Evolutionary conservation across 2,329 filamentous ascomycete genomes (phyloP).

Genomic region (Nothopassalora personata): DNA sequence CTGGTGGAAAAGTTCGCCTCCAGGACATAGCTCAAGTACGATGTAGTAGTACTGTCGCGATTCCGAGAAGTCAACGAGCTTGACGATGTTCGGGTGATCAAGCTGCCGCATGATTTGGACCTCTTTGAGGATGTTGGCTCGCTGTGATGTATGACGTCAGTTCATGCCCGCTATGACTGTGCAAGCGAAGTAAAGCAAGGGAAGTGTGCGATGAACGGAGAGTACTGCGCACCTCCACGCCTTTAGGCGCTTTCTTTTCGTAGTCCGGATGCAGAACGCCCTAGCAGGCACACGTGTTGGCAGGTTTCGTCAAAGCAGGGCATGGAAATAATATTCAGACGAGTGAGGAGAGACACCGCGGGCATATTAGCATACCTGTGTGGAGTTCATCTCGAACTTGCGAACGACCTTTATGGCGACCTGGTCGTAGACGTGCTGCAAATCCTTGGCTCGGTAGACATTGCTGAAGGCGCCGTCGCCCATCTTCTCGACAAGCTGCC

Average conservation of each 20-base stretch:
- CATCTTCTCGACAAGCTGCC: constrained; percentile 91
- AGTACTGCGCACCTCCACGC: constrained; percentile 79
- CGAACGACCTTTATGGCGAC: constrained; percentile 98
- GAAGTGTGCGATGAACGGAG: constrained; percentile 8
- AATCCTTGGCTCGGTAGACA: constrained; percentile 84
- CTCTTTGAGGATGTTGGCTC: constrained; percentile 96
- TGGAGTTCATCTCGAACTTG: constrained; percentile 98
- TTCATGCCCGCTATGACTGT: constrained; percentile 19
- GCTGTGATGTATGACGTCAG: constrained; percentile 54
- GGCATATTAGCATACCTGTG: constrained; percentile 70
- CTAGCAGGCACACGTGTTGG: constrained; percentile 13
- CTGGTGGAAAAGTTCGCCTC: constrained; percentile 95
- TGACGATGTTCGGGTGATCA: constrained; percentile 93
- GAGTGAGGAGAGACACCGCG: constrained; percentile 15
- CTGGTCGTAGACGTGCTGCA: constrained; percentile 64
- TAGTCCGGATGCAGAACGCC: constrained; percentile 88
- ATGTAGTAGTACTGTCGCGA: constrained; percentile 97
- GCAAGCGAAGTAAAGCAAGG: constrained; percentile 6
- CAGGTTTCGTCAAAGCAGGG: constrained; percentile 8
- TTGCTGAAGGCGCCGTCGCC: constrained; percentile 98
- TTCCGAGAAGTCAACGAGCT: constrained; percentile 88
- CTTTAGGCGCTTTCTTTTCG: constrained; percentile 77
- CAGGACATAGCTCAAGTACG: constrained; percentile 87
- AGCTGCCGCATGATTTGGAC: constrained; percentile 98
- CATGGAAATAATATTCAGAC: constrained; percentile 16